Percentiles rank a stretch among this genome's conserved stretches.
phyloP scores from a whole-genome alignment of 768 basidiomycete genomes.

The Mycena capillaripes region DNA sequence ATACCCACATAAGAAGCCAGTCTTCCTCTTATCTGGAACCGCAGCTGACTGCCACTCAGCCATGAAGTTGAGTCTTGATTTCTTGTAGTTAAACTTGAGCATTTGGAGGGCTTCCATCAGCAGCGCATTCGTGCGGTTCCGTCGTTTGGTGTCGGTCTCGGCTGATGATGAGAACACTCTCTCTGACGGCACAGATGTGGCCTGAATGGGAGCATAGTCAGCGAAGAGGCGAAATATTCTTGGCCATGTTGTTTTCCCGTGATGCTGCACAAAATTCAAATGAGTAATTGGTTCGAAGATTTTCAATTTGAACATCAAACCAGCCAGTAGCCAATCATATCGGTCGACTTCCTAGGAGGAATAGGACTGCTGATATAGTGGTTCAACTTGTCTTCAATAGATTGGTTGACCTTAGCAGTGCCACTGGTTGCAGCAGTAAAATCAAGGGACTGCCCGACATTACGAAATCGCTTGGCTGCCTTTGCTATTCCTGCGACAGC shows the following conservation, averaged over 20 bases:
- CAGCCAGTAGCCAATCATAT: conserved; percentile 16
- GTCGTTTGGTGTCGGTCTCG: not conserved
- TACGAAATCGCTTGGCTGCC: conserved; percentile 1
- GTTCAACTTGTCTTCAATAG: conserved; percentile 8
- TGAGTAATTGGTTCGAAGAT: not conserved
- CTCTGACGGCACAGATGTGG: conserved; percentile 11
- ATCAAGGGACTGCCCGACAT: not conserved
- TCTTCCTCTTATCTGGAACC: conserved; percentile 4
- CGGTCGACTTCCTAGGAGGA: not conserved
- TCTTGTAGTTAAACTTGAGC: conserved; percentile 15
- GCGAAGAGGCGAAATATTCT: conserved; percentile 14
- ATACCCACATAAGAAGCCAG: not conserved
- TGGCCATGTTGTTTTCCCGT: conserved; percentile 12
- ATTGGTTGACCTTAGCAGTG: not conserved
- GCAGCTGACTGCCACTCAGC: not conserved
- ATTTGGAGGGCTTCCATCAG: not conserved
- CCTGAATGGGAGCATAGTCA: conserved; percentile 12
- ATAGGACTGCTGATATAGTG: not conserved
- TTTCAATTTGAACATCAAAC: not conserved
- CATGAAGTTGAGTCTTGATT: conserved; percentile 1
- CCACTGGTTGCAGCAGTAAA: not conserved
- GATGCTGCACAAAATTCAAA: conserved; percentile 11
- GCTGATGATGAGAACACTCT: conserved; percentile 1
- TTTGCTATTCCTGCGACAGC: not conserved
- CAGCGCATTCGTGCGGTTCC: not conserved